A percentile compares a stretch with the other conserved stretches of the same genome.
These are phyloP conservation scores for Trichoderma harzianum DNA, from an alignment of 2,329 filamentous ascomycete genomes.

Conservation along the genomic window DNA sequence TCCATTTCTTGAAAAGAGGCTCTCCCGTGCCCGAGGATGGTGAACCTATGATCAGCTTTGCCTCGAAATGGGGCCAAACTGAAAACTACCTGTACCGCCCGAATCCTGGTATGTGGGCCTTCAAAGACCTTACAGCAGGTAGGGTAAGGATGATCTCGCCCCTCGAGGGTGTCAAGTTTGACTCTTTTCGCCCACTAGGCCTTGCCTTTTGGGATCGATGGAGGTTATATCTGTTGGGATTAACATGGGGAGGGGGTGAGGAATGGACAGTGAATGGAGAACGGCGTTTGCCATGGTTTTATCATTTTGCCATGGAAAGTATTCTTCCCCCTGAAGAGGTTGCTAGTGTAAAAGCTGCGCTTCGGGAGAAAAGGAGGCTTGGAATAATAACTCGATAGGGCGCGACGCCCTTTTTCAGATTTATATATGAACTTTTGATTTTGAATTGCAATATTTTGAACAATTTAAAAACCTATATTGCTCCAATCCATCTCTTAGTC, in stretches of 20 bases:
- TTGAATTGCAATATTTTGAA: too few species aligned
- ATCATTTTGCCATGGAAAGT: slow-evolving; percentile 9
- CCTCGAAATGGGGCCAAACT: not conserved
- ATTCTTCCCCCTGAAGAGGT: not conserved
- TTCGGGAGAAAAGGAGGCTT: not conserved
- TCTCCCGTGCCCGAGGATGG: not conserved
- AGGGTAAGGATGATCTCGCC: too few species aligned
- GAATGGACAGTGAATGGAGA: not conserved
- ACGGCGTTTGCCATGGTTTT: not conserved
- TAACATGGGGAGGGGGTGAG: not conserved
- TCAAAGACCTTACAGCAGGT: too few species aligned
- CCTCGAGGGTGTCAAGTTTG: slow-evolving; percentile 2
- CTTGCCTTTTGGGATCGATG: slow-evolving; percentile 23
- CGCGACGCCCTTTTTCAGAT: too few species aligned
- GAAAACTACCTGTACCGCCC: accelerated
- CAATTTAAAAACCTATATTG: too few species aligned
- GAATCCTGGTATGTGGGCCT: too few species aligned
- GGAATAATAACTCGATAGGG: too few species aligned
- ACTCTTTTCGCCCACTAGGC: slow-evolving; percentile 21
- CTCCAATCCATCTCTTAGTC: too few species aligned
- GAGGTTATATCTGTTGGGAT: slow-evolving; percentile 21
- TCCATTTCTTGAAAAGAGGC: not conserved
- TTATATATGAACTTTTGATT: too few species aligned
- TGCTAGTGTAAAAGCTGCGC: not conserved
- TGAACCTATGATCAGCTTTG: not conserved